Percentiles rank a stretch among this genome's conserved stretches.
Conservation (phyloP, 2,329 filamentous ascomycete species). For the Periconia macrospinosa region DNA sequence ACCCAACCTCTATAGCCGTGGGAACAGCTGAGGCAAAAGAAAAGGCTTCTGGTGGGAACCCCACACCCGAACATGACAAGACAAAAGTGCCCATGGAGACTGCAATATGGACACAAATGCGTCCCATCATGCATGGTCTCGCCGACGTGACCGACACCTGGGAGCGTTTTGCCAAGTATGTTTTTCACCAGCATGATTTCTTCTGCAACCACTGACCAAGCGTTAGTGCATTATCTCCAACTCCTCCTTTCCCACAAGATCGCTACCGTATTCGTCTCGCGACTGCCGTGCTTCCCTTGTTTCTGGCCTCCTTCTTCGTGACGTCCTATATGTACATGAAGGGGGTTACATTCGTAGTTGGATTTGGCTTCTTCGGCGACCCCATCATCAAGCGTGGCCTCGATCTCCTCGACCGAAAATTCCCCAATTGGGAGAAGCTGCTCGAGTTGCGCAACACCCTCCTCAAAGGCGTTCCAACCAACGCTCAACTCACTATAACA, state of each 20-base stretch:
- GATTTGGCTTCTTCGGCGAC: slow-evolving; percentile 79
- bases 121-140: slow-evolving; percentile 69
- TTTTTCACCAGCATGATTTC: slow-evolving; percentile 1
- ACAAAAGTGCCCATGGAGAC: slow-evolving; percentile 77
- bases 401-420: slow-evolving; percentile 60
- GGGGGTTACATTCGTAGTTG: slow-evolving; percentile 65
- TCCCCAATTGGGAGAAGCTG: slow-evolving; percentile 74
- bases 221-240: slow-evolving; percentile 49
- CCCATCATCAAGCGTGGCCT: slow-evolving; percentile 67
- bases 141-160: slow-evolving; percentile 63
- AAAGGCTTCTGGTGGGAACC: slow-evolving; percentile 54
- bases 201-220: slow-evolving; percentile 2
- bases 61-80: slow-evolving; percentile 65
- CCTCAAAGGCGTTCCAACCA: slow-evolving; percentile 81
- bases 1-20: slow-evolving; percentile 60
- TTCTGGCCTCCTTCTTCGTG: slow-evolving; percentile 48
- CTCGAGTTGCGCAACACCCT: slow-evolving; percentile 75
- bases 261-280: slow-evolving; percentile 50
- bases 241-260: slow-evolving; percentile 51
- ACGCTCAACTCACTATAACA: slow-evolving; percentile 80
- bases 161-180: slow-evolving; percentile 64
- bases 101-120: slow-evolving; percentile 75
- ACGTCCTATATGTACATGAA: slow-evolving; percentile 61
- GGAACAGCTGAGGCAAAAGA: slow-evolving; percentile 58
- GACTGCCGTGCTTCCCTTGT: slow-evolving; percentile 47